Evolutionary conservation across 2,329 filamentous ascomycete genomes (phyloP), one percentile per base, ranked within the genome.

Genomic region (Xylaria hypoxylon): DNA sequence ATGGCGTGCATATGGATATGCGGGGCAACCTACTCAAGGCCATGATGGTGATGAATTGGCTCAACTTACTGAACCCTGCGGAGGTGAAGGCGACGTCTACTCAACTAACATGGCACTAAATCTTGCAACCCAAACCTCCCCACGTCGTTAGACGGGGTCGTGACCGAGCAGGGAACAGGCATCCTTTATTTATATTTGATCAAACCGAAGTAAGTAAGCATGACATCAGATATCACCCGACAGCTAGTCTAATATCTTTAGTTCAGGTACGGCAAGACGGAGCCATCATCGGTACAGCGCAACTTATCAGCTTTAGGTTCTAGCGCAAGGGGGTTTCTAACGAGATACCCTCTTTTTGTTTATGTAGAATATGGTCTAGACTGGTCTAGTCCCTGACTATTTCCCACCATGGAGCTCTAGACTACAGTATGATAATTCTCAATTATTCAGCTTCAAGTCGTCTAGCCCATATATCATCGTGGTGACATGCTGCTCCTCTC

Each of bases 41-140:
- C 5, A 84, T 83, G 81, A 83, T 82, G 78, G 78, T 83, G 42
- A 64, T 84, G 67, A 84, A 84, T 67, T 84, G 81, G 82, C 70
- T 84, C 69, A 77, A 79, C 67, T 70, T 80, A 70, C 67, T 77
- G 53, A 71, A 72, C 48, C 45, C n/a, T 70, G 68, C 74, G 42
- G 45, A 33, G n/a, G 44, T 48, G 33, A 24, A 33, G 45, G 17
- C 8, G 24, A 24, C 17, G 44, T 8, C 26, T 31, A 15, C 38
- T 42, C 17, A 17, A 19, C 28, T n/a, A 59, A 50, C 10, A 28
- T 35, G 26, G 52, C 17, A 19, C 44, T 7, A 42, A 15, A 8
- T n/a, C 28, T 44, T 11, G 38, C 33, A 52, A 22, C 19, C 26
- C 40, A 50, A 26, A 13, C 19, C 31, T 38, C 11, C 17, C 3